A percentile compares a stretch with the other conserved stretches of the same genome.
These are phyloP conservation scores for Xylaria sp. DNA, from an alignment of 2,329 filamentous ascomycete genomes.

Conservation along the genomic window DNA sequence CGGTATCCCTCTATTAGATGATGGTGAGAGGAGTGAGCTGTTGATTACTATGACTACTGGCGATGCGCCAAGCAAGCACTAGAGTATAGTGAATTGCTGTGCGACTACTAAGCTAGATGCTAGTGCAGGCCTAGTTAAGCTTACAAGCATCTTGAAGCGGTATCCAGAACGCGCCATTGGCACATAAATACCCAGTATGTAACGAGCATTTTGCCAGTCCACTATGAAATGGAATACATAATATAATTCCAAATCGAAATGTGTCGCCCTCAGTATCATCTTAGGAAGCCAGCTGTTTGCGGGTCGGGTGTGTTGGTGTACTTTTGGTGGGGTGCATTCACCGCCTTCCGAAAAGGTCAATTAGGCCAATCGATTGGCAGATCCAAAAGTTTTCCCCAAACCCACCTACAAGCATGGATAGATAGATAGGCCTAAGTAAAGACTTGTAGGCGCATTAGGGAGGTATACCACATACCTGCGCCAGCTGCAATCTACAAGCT, in stretches of 20 bases:
- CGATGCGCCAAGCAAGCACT: neutral
- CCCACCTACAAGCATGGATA: constrained; percentile 11
- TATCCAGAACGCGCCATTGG: too few species aligned
- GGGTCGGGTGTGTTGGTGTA: neutral
- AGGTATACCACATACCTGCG: constrained; percentile 1
- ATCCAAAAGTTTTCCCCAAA: constrained; percentile 41
- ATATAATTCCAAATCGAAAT: neutral
- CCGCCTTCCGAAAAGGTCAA: constrained; percentile 43
- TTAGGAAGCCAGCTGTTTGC: constrained; percentile 4
- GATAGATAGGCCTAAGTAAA: neutral
- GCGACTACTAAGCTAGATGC: too few species aligned
- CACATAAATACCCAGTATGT: too few species aligned
- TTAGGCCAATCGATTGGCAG: constrained; percentile 41
- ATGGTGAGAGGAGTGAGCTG: neutral
- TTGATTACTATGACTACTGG: neutral
- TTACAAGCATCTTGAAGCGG: neutral
- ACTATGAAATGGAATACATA: too few species aligned
- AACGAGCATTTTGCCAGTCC: too few species aligned
- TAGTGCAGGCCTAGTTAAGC: too few species aligned
- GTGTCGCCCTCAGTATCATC: neutral
- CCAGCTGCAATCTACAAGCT: neutral
- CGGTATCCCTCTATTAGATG: neutral
- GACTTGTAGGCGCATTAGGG: neutral
- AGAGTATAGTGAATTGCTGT: neutral
- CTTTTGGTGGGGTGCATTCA: constrained; percentile 43